phyloP scores from a whole-genome alignment of 805 yeast genomes.

The Candida oleophila region DNA sequence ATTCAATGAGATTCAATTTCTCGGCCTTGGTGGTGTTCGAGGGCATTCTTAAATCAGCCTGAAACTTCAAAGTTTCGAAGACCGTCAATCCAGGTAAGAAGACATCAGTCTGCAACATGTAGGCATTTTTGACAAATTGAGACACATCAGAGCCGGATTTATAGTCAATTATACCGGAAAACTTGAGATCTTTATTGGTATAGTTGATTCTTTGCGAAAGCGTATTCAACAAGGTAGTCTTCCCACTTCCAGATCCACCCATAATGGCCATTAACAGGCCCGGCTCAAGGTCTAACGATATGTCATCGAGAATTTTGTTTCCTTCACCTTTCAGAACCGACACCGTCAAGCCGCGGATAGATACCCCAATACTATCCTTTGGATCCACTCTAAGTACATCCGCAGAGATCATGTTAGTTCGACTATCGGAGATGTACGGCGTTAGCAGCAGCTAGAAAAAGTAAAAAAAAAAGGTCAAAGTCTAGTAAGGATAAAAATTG shows the following conservation, averaged over 20 bases:
- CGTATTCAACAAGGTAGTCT: conserved; percentile 74
- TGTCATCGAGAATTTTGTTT: conserved; percentile 31
- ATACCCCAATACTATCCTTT: background rate
- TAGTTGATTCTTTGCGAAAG: conserved; percentile 52
- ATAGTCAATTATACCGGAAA: conserved; percentile 44
- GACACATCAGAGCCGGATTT: conserved; percentile 5
- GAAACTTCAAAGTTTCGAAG: conserved; percentile 64
- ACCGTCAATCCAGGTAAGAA: conserved; percentile 72
- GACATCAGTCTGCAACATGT: conserved; percentile 74
- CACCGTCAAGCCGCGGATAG: conserved; percentile 3
- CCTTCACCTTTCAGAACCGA: background rate
- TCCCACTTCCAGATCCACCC: conserved; percentile 89
- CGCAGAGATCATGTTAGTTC: background rate
- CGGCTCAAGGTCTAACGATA: conserved; percentile 58
- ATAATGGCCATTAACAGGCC: conserved; percentile 74
- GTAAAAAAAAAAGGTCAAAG: too few relatives aligned
- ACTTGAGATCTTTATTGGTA: conserved; percentile 37
- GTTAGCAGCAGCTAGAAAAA: background rate
- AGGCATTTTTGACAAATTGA: conserved; percentile 43
- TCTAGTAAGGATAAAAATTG: too few relatives aligned
- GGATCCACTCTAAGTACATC: conserved; percentile 1
- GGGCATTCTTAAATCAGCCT: conserved; percentile 71
- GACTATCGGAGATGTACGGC: background rate
- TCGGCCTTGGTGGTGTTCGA: conserved; percentile 40
- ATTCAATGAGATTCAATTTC: conserved; percentile 51